Conservation (phyloP, 2,329 filamentous ascomycete genomes). For the Leptographium radiaticola region DNA sequence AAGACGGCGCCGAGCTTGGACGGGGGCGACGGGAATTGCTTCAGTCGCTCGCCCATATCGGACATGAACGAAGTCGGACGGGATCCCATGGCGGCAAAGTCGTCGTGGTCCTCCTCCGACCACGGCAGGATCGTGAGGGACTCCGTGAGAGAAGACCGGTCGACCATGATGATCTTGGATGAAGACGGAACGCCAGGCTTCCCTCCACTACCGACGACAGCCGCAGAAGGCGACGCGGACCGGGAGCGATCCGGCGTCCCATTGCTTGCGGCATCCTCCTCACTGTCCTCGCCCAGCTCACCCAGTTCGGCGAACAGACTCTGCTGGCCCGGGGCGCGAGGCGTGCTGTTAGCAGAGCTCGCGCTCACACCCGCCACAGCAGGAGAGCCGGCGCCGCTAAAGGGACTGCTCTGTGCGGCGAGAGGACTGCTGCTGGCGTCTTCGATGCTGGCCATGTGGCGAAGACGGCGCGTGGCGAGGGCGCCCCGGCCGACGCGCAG, state of each 20-base stretch:
- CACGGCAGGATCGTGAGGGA: constrained; percentile 27
- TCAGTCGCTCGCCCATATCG: constrained; percentile 37
- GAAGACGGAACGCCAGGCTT: constrained; percentile 31
- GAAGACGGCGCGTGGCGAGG: constrained; percentile 40
- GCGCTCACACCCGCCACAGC: constrained; percentile 20
- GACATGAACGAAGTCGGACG: constrained; percentile 9
- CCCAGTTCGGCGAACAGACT: constrained; percentile 87
- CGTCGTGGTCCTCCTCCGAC: constrained; percentile 2
- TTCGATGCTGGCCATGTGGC: constrained; percentile 49
- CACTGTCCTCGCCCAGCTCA: constrained; percentile 56
- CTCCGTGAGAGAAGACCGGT: constrained; percentile 49
- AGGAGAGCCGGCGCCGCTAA: constrained; percentile 6
- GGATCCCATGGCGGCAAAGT: not conserved
- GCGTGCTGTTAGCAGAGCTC: constrained; percentile 37
- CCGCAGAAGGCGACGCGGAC: constrained; percentile 27
- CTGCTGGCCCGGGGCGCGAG: constrained; percentile 46
- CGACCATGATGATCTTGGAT: constrained; percentile 42
- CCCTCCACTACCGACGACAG: constrained; percentile 25
- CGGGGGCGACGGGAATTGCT: constrained; percentile 41
- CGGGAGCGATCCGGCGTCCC: constrained; percentile 42
- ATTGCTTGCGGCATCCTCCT: constrained; percentile 51
- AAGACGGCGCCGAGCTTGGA: constrained; percentile 18
- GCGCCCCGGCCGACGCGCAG: constrained; percentile 55
- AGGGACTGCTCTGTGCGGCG: constrained; percentile 39
- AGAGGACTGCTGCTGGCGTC: constrained; percentile 9